Conservation (phyloP, 768 basidiomycete genomes). For the Kwoniella dendrophila region DNA sequence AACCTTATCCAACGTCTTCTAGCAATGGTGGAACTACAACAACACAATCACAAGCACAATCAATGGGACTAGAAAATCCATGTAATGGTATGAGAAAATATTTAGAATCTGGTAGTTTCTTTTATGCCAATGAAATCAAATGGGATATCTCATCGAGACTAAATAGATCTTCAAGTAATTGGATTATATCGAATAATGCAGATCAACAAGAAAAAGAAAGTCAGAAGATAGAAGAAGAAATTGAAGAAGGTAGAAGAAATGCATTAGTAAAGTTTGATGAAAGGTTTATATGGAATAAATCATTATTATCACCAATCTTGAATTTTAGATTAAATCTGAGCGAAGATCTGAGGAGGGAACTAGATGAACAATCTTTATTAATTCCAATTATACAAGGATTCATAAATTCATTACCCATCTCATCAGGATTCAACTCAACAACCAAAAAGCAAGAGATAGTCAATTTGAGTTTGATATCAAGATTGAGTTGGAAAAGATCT, state of each 20-base stretch:
- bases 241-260: slow-evolving; percentile 10
- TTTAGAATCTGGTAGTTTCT: slow-evolving; percentile 87
- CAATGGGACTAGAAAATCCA: slow-evolving; percentile 73
- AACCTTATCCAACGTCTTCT: slow-evolving; percentile 4
- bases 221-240: too few species aligned
- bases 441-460: slow-evolving; percentile 71
- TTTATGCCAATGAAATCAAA: slow-evolving; percentile 76
- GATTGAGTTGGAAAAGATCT: slow-evolving; percentile 91
- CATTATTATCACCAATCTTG: slow-evolving; percentile 79
- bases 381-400: slow-evolving; percentile 92
- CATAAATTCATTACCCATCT: slow-evolving; percentile 78
- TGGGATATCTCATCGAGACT: slow-evolving; percentile 92
- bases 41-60: slow-evolving; percentile 50
- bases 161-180: slow-evolving; percentile 68
- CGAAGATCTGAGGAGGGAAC: slow-evolving; percentile 66
- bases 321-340: slow-evolving; percentile 83
- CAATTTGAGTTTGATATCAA: slow-evolving; percentile 76
- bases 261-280: slow-evolving; percentile 50
- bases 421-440: slow-evolving; percentile 60
- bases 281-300: slow-evolving; percentile 86
- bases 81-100: slow-evolving; percentile 88
- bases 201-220: too few species aligned
- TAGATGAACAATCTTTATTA: slow-evolving; percentile 66
- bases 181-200: slow-evolving; percentile 59
- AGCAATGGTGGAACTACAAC: slow-evolving; percentile 53